These are phyloP conservation scores for Tulasnella sp. DNA, from an alignment of 768 basidiomycete species.

Conservation along the genomic window DNA sequence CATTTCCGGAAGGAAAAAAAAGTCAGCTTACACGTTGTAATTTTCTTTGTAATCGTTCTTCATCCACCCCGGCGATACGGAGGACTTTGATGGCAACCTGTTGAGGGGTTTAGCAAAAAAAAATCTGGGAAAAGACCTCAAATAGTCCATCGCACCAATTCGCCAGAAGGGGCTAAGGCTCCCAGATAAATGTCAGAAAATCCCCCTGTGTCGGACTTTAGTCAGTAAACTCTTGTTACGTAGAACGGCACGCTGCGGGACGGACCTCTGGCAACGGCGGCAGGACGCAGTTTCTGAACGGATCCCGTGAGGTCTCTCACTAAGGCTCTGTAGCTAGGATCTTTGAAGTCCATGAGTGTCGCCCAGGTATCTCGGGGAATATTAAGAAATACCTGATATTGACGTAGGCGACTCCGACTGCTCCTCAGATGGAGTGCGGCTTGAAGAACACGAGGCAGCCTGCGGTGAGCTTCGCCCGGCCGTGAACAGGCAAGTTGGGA, in stretches of 20 bases:
- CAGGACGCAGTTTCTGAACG: not conserved
- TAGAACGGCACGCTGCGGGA: not conserved
- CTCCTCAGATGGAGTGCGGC: not conserved
- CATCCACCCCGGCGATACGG: not conserved
- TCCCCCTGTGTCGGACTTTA: not conserved
- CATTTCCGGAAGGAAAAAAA: not conserved
- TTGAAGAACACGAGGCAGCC: not conserved
- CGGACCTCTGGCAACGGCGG: not conserved
- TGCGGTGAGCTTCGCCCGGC: not conserved
- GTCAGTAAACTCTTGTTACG: not conserved
- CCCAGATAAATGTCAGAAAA: slow-evolving; percentile 15
- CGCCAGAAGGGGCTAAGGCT: not conserved
- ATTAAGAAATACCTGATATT: not conserved
- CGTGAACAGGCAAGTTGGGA: not conserved
- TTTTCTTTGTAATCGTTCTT: slow-evolving; percentile 9
- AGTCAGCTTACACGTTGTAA: not conserved
- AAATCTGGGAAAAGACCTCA: not conserved
- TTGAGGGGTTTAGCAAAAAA: not conserved
- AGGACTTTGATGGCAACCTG: slow-evolving; percentile 19
- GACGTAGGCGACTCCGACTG: not conserved
- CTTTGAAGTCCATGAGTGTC: not conserved
- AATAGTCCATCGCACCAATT: not conserved
- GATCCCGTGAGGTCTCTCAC: not conserved
- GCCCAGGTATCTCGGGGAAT: not conserved
- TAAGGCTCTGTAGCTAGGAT: not conserved